phyloP scores from a whole-genome alignment of 176 grass and related monocot species.

The Pontederia paniculata region DNA sequence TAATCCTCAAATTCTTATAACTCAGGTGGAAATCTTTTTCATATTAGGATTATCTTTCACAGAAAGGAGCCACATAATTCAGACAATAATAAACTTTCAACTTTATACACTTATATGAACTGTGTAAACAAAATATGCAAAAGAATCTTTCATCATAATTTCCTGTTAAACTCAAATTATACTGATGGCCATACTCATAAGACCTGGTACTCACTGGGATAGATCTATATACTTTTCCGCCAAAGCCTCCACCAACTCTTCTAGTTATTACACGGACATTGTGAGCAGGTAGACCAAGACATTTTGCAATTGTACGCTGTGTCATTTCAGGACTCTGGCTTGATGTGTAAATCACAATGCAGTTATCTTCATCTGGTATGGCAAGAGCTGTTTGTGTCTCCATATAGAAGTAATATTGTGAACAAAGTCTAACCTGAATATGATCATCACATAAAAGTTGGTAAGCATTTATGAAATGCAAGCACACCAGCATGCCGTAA shows the following conservation, averaged over 20 bases:
- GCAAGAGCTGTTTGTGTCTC: conserved; percentile 58
- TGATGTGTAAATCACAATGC: conserved; percentile 50
- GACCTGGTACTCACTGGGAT: conserved; percentile 21
- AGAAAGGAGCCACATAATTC: too few species aligned
- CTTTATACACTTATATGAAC: too few species aligned
- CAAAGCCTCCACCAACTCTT: conserved; percentile 71
- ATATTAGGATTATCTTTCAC: too few species aligned
- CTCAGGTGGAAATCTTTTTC: too few species aligned
- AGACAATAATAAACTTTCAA: too few species aligned
- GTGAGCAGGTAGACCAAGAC: conserved; percentile 46
- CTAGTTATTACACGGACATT: conserved; percentile 64
- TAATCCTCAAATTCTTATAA: too few species aligned
- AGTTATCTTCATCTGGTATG: conserved; percentile 65
- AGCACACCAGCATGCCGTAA: not conserved
- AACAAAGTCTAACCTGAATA: conserved; percentile 57
- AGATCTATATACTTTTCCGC: conserved; percentile 38
- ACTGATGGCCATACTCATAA: too few species aligned
- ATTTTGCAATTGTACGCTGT: conserved; percentile 41
- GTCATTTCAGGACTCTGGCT: conserved; percentile 33
- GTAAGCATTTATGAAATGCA: not conserved
- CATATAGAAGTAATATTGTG: conserved; percentile 75
- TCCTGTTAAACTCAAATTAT: too few species aligned
- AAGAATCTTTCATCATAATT: too few species aligned
- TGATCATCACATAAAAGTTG: not conserved
- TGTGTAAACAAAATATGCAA: too few species aligned